phyloP scores from a whole-genome alignment of 257 asterid species.

The Solanum piurae region DNA sequence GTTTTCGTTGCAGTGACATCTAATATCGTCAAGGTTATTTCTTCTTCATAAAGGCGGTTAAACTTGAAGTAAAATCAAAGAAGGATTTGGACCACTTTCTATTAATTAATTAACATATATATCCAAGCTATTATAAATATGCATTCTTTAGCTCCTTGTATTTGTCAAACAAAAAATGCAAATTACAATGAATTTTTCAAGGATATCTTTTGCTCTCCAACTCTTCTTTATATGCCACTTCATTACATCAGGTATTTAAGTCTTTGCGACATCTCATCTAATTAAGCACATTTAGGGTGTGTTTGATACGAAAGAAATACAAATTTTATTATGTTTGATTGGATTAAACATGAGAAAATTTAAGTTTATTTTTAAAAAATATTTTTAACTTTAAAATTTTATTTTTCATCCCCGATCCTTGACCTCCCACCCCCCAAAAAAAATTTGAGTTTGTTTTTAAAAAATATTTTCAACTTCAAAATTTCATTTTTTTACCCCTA shows the following conservation, averaged over 20 bases:
- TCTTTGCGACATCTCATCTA: background rate
- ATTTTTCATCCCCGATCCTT: no score
- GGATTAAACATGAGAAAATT: no score
- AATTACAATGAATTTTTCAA: conserved; percentile 23
- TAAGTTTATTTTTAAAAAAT: no score
- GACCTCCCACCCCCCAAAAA: no score
- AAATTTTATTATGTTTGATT: no score
- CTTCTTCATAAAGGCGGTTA: conserved; percentile 28
- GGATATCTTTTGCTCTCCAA: background rate
- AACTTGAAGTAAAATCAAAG: conserved; percentile 64
- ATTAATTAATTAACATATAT: background rate
- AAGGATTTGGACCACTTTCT: background rate
- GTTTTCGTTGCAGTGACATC: background rate
- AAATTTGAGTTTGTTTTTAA: no score
- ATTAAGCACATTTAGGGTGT: background rate
- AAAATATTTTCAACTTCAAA: no score
- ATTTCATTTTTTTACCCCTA: no score
- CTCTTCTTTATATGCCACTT: conserved; percentile 17
- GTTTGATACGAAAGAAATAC: no score
- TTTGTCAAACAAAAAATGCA: background rate
- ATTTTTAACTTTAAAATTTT: no score
- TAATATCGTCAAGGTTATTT: background rate
- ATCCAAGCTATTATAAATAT: background rate
- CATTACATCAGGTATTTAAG: conserved; percentile 29
- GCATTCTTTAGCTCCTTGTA: background rate